Base-by-base conservation (phyloP, 345 rosid genomes). In the Bruguiera sexangula region DNA sequence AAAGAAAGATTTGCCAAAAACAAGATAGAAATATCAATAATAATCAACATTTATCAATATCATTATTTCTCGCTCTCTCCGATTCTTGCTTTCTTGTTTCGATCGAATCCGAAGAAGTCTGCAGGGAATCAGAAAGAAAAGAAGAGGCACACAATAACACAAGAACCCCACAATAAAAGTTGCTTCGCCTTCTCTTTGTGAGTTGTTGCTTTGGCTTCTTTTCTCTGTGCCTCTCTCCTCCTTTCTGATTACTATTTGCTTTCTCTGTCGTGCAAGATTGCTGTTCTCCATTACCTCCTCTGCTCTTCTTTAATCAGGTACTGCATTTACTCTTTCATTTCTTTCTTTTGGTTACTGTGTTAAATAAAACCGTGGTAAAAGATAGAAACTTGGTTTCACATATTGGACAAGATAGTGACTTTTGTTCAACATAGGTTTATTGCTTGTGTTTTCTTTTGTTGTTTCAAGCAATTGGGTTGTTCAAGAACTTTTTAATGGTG, bases 61-160 rank as follows among this genome's bases (percentile, higher is more conserved):
- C 43, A 77, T 32, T 3, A 59, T 67, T 21, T n/a, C 27, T 54
- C 29, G 8, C 10, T 26, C 26, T 54, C 26, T 31, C 58, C 68
- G 65, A 43, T 22, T 32, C 68, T 60, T 10, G 59, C 43, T 75
- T 58, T 71, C 69, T 70, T 79, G 82, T 62, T 78, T 64, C 70
- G 87, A 84, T 89, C 87, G 76, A 90, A 88, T 87, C 88, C 77
- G 76, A 72, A 59, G 56, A 39, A 46, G 37, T 53, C 75, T 58
- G 68, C 62, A 70, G 75, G 31, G 65, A 39, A 22, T 75, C 60
- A 54, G 64, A 70, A 59, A n/a, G 26, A n/a, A 54, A 54, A 13
- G 9, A 21, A 6, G 13, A 30, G 30, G 19, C 39, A 9, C 62
- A 7, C 57, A 43, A 10, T 29, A 53, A 69, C 48, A 60, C 46